These are phyloP conservation scores for Myochromella boudieri DNA, from an alignment of 768 basidiomycete species.

Conservation along the genomic window DNA sequence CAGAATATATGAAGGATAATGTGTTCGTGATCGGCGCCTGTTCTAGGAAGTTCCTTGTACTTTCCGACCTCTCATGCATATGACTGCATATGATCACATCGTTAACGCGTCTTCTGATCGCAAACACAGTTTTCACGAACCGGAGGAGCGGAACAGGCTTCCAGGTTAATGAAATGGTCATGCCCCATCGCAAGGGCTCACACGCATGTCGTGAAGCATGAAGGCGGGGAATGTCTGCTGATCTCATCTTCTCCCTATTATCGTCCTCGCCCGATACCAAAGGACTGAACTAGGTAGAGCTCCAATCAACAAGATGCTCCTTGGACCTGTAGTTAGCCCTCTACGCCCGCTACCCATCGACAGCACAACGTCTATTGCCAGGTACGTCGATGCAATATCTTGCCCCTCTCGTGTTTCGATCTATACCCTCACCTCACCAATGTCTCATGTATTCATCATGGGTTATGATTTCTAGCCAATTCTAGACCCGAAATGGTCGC, in stretches of 20 bases:
- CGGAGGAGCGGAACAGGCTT: too few species aligned
- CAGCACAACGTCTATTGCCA: background rate
- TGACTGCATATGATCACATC: too few species aligned
- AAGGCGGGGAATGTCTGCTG: constrained; percentile 2
- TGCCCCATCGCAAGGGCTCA: background rate
- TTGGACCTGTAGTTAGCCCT: constrained; percentile 1
- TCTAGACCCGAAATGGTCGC: too few species aligned
- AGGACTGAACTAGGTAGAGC: constrained; percentile 3
- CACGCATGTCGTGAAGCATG: background rate
- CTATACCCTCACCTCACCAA: too few species aligned
- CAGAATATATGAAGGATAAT: too few species aligned
- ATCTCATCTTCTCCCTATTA: background rate
- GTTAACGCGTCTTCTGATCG: too few species aligned
- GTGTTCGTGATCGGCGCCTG: too few species aligned
- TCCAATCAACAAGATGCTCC: background rate
- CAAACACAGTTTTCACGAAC: too few species aligned
- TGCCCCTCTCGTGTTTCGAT: background rate
- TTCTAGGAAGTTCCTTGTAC: too few species aligned
- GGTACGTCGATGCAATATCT: background rate
- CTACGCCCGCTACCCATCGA: constrained; percentile 2
- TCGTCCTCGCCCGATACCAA: constrained; percentile 4
- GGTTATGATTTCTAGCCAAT: too few species aligned
- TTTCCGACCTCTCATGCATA: too few species aligned
- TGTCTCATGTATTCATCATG: too few species aligned
- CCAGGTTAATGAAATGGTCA: background rate